Evolutionary conservation across 2,329 filamentous ascomycete species (phyloP), one percentile per base, ranked within the genome.

Genomic region (Penicillium sclerotigenum): DNA sequence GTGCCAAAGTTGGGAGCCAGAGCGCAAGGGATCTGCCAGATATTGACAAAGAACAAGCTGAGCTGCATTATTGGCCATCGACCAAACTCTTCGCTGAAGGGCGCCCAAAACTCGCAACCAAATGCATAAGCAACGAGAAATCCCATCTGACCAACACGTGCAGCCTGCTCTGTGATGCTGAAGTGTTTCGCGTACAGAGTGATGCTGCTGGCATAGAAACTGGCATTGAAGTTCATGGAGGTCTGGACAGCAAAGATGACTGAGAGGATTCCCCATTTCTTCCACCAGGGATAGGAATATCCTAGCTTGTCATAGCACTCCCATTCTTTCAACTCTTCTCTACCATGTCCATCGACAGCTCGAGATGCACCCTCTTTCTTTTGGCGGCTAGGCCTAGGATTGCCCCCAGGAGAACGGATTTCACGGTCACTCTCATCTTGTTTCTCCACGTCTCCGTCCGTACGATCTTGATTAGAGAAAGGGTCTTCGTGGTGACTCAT

Each of bases 61-160:
- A 83, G 74, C 77, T 92, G 89, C 58, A 93, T 80, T 47, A 92
- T 81, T 2, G 87, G 87, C 80, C 85, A 88, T 41, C 90, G 83
- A 5, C 90, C 90, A 49, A 92, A 80, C 67, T 94, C 90, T 70
- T 94, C 90, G 24, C 85, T 89, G 87, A 89, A 94, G 0, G 90
- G 90, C 0, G 90, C 90, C 90, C 90, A 94, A 0, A 93, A 80
- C 73, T 94, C 90, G 69, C 90, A 93, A 18, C 90, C 90, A 68
- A 94, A 91, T 33, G 88, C 89, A 70, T 94, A 94, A 4, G 86
- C 76, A 52, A 94, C 79, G 22, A 94, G 77, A 72, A 92, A 94
- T 60, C 89, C 82, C 74, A 88, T 87, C 60, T 89, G 88, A 59
- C 89, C 89, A 42, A 84, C 80, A 52, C 88, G 82, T 3, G 87